Evolutionary conservation across 2,329 filamentous ascomycete genomes (phyloP).

Genomic region (Penicillium hesseltinei): DNA sequence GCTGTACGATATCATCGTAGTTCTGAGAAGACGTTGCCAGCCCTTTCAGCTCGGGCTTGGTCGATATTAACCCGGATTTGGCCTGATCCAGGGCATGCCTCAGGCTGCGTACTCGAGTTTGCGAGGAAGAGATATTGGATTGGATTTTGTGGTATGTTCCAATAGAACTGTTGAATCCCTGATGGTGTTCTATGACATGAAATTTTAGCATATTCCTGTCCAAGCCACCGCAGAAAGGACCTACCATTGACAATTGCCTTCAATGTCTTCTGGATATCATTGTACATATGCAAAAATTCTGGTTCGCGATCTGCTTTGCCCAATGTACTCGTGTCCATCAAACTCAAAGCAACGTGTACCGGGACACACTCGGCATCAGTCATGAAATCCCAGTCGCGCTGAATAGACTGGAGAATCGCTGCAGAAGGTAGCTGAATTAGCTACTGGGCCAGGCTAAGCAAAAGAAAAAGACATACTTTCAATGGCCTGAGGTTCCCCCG

Average conservation of each 20-base stretch:
- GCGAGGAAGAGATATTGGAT: slow-evolving; percentile 82
- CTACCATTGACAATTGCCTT: slow-evolving; percentile 84
- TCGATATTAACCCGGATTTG: slow-evolving; percentile 76
- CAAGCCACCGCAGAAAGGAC: slow-evolving; percentile 9
- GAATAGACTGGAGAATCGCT: slow-evolving; percentile 76
- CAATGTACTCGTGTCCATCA: slow-evolving; percentile 91
- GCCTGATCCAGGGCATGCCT: slow-evolving; percentile 80
- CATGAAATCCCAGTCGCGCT: slow-evolving; percentile 89
- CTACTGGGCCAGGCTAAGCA: not conserved
- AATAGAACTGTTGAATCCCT: slow-evolving; percentile 98
- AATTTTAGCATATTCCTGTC: slow-evolving; percentile 11
- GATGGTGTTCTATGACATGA: slow-evolving; percentile 71
- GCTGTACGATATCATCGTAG: slow-evolving; percentile 85
- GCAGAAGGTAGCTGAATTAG: slow-evolving; percentile 6
- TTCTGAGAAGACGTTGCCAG: slow-evolving; percentile 82
- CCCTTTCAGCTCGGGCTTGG: slow-evolving; percentile 87
- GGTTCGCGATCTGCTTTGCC: slow-evolving; percentile 85
- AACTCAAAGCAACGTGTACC: slow-evolving; percentile 88
- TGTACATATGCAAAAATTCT: slow-evolving; percentile 79
- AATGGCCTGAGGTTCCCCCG: slow-evolving; percentile 34
- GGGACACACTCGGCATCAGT: slow-evolving; percentile 84
- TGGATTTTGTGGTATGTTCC: slow-evolving; percentile 99
- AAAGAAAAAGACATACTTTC: slow-evolving; percentile 31
- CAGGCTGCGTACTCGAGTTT: slow-evolving; percentile 76
- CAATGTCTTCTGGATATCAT: slow-evolving; percentile 85